phyloP scores from a whole-genome alignment of 352 stramenopile genomes.

The Pythium sp. region DNA sequence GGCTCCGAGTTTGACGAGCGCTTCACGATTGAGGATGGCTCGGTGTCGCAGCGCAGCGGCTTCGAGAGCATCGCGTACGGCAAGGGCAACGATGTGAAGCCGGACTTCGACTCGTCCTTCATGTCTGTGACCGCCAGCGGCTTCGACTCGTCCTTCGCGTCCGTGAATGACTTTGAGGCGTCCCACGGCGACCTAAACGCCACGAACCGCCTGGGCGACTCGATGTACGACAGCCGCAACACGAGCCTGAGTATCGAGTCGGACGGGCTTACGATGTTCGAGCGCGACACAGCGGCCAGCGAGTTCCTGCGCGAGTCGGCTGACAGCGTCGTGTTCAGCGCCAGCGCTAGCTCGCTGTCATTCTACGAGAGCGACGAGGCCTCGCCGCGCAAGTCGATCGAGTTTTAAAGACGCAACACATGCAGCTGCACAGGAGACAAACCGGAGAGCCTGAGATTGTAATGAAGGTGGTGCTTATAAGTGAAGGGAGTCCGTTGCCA shows the following conservation, averaged over 20 bases:
- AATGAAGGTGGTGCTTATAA: not conserved
- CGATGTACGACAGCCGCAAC: constrained; percentile 10
- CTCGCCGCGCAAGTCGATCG: constrained; percentile 17
- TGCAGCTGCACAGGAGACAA: not conserved
- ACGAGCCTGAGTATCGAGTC: constrained; percentile 28
- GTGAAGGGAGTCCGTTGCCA: not conserved
- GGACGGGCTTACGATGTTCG: constrained; percentile 22
- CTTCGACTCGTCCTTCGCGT: constrained; percentile 2
- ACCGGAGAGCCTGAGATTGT: not conserved
- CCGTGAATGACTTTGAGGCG: constrained; percentile 11
- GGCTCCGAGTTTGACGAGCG: constrained; percentile 13
- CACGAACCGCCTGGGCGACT: constrained; percentile 2
- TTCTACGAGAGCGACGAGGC: constrained; percentile 24
- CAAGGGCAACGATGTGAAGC: not conserved
- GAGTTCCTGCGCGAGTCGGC: constrained; percentile 35
- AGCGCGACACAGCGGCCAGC: constrained; percentile 34
- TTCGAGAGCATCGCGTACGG: constrained; percentile 11
- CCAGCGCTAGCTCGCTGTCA: constrained; percentile 27
- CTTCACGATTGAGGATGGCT: constrained; percentile 14
- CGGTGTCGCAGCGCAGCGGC: not conserved
- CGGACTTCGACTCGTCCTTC: constrained; percentile 10
- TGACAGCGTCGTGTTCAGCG: constrained; percentile 23
- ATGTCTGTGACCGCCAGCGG: constrained; percentile 1
- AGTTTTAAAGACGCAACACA: constrained; percentile 13
- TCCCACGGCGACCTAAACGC: not conserved